Evolutionary conservation across 345 rosid genomes (phyloP).

Genomic region (Acer yangbiense): DNA sequence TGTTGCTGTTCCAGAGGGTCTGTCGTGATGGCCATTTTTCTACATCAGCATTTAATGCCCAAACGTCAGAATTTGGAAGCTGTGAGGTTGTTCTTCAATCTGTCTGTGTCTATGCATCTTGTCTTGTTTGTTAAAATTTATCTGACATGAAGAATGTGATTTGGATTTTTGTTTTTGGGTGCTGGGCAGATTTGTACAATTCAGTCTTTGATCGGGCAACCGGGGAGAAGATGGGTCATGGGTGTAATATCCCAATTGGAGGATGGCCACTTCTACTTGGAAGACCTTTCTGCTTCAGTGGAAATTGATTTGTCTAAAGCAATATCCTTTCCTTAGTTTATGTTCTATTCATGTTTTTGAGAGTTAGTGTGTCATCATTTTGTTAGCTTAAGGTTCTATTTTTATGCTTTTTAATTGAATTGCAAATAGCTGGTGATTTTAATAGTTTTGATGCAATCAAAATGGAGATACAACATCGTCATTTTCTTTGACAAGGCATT

Average conservation of each 20-base stretch:
- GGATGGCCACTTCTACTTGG: slow-evolving; percentile 94
- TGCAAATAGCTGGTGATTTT: not conserved
- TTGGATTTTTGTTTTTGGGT: slow-evolving; percentile 5
- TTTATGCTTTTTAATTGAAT: not conserved
- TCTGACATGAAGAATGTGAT: slow-evolving; percentile 8
- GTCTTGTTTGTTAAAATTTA: not conserved
- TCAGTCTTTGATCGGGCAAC: slow-evolving; percentile 74
- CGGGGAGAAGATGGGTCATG: slow-evolving; percentile 92
- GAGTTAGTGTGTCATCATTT: not conserved
- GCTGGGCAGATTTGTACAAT: slow-evolving; percentile 71
- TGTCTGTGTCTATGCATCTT: not conserved
- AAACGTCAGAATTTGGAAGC: slow-evolving; percentile 56
- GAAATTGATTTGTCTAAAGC: slow-evolving; percentile 86
- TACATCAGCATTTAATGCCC: slow-evolving; percentile 72
- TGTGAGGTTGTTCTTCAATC: slow-evolving; percentile 56
- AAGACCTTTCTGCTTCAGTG: slow-evolving; percentile 91
- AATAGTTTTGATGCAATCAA: not conserved
- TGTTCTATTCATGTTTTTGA: not conserved
- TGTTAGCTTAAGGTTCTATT: not conserved
- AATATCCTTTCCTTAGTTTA: slow-evolving; percentile 69
- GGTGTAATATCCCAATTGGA: slow-evolving; percentile 95
- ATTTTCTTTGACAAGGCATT: slow-evolving; percentile 57
- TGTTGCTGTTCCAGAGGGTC: slow-evolving; percentile 76
- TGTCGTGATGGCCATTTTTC: slow-evolving; percentile 80
- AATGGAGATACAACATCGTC: not conserved